Percentiles rank a stretch among this genome's conserved stretches.
Evolutionary conservation across 2,329 filamentous ascomycete species (phyloP).

Genomic region (Xylaria sp.): DNA sequence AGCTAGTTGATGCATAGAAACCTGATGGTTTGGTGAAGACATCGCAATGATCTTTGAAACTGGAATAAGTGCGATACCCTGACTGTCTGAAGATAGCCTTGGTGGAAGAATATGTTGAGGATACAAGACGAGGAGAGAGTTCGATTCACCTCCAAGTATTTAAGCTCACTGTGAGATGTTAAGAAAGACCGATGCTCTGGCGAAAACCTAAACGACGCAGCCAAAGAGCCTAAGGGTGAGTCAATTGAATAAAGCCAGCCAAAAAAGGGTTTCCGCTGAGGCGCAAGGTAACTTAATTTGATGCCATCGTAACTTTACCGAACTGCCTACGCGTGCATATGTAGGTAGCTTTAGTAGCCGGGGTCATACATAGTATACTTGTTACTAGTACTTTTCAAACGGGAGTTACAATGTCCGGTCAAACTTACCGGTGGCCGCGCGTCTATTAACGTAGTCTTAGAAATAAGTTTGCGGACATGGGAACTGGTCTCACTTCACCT

Average conservation of each 20-base stretch:
- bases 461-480: neutral
- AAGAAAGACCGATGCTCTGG: neutral
- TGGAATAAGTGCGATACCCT: no score
- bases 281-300: neutral
- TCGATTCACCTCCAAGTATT: no score
- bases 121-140: no score
- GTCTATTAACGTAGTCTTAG: neutral
- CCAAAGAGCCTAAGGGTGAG: neutral
- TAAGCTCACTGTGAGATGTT: no score
- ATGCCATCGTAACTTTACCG: neutral
- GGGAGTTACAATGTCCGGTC: neutral
- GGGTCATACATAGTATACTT: neutral
- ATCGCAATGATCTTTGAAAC: no score
- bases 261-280: neutral
- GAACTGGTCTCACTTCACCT: neutral
- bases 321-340: no score
- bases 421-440: no score
- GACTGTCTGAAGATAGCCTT: no score
- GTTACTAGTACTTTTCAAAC: neutral
- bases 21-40: no score
- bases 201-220: neutral
- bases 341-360: neutral
- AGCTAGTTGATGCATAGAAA: no score
- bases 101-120: no score
- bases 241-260: neutral